Percentiles rank a stretch among this genome's conserved stretches.
These are phyloP conservation scores for Aspergillus kassunensis DNA, from an alignment of 495 filamentous ascomycete genomes.

Conservation along the genomic window DNA sequence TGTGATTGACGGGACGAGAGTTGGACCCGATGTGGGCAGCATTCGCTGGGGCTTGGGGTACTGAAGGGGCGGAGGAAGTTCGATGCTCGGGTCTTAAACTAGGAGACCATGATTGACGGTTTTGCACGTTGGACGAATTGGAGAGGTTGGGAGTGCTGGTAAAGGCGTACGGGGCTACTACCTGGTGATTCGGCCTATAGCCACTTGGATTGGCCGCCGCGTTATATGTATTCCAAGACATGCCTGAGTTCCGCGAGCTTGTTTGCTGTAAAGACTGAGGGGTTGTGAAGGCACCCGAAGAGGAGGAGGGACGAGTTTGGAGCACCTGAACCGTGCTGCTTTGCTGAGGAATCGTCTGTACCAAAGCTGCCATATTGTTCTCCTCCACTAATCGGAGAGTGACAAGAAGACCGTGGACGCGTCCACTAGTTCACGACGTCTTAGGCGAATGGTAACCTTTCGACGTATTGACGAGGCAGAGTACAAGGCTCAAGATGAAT, in stretches of 20 bases:
- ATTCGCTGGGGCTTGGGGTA: constrained; percentile 46
- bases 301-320: constrained; percentile 72
- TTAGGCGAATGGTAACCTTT: constrained; percentile 19
- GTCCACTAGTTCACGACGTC: constrained; percentile 19
- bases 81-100: constrained; percentile 66
- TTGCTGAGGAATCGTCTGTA: constrained; percentile 84
- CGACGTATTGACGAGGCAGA: neutral
- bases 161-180: constrained; percentile 82
- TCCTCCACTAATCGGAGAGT: constrained; percentile 21
- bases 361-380: constrained; percentile 79
- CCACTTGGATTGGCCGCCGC: constrained; percentile 49
- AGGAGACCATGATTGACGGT: constrained; percentile 55
- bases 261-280: constrained; percentile 50
- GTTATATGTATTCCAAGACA: constrained; percentile 64
- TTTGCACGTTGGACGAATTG: constrained; percentile 44
- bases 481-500: constrained; percentile 15
- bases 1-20: constrained; percentile 51
- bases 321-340: constrained; percentile 77
- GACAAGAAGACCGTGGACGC: constrained; percentile 21
- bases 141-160: constrained; percentile 67
- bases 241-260: constrained; percentile 47
- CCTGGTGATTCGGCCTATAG: constrained; percentile 66
- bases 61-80: constrained; percentile 59
- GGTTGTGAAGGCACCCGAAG: constrained; percentile 49
- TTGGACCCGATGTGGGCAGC: constrained; percentile 34